These are phyloP conservation scores for Aspergillus persii DNA, from an alignment of 2,329 filamentous ascomycete species.

Conservation along the genomic window DNA sequence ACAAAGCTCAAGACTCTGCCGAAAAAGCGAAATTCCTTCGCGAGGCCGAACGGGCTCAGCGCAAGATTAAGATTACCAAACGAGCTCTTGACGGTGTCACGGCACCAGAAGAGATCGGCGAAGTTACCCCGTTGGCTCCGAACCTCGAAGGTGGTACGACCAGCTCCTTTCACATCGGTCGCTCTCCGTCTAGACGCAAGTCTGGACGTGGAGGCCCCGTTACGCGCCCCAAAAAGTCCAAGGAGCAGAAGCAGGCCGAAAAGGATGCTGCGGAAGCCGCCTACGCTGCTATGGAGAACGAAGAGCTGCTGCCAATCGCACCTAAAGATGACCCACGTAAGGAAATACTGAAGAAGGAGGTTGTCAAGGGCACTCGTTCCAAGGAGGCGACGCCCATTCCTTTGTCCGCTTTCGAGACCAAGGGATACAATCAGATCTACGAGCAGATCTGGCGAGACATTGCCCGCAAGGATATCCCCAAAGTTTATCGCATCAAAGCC, in stretches of 20 bases:
- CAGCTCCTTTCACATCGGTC: slow-evolving; percentile 73
- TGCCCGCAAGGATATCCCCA: slow-evolving; percentile 87
- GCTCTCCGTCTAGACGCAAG: slow-evolving; percentile 52
- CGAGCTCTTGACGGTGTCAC: slow-evolving; percentile 82
- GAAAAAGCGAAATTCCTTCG: slow-evolving; percentile 77
- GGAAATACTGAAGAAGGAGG: slow-evolving; percentile 45
- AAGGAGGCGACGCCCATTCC: slow-evolving; percentile 48
- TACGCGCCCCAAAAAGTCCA: slow-evolving; percentile 83
- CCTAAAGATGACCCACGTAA: slow-evolving; percentile 56
- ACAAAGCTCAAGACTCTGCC: slow-evolving; percentile 74
- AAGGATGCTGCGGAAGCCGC: slow-evolving; percentile 80
- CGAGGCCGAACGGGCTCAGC: slow-evolving; percentile 84
- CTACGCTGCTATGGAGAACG: slow-evolving; percentile 64
- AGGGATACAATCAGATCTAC: slow-evolving; percentile 94
- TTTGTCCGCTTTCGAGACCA: slow-evolving; percentile 72
- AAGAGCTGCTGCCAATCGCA: slow-evolving; percentile 49
- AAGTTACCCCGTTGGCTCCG: slow-evolving; percentile 69
- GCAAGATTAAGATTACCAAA: slow-evolving; percentile 89
- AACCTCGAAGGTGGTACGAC: slow-evolving; percentile 83
- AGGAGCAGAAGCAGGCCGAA: slow-evolving; percentile 66
- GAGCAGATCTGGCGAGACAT: slow-evolving; percentile 97
- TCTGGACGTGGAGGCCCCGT: slow-evolving; percentile 50
- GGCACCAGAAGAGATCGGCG: slow-evolving; percentile 67
- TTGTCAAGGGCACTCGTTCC: slow-evolving; percentile 34
- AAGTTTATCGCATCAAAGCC: slow-evolving; percentile 83